Conservation (phyloP, 306 rosid species). For the Sicyos edulis region DNA sequence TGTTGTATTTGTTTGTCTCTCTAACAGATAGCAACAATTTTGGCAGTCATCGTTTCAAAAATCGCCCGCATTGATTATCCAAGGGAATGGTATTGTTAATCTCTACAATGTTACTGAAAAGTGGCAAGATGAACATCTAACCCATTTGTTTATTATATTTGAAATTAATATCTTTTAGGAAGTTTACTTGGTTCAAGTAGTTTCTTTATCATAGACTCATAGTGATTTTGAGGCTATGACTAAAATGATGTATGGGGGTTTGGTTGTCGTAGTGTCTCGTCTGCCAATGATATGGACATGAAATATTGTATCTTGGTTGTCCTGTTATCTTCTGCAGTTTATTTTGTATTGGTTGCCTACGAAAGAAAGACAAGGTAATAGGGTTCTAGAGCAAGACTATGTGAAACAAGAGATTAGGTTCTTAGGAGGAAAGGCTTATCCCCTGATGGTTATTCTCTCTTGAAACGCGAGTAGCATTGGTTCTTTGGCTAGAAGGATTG, state of each 20-base stretch:
- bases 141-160: not conserved
- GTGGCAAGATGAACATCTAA: constrained; percentile 2
- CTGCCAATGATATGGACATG: not conserved
- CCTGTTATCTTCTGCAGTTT: not conserved
- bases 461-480: not conserved
- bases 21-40: constrained; percentile 74
- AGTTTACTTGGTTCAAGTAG: constrained; percentile 1
- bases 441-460: not conserved
- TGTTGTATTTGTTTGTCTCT: constrained; percentile 20
- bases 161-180: not conserved
- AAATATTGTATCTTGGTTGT: constrained; percentile 6
- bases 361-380: not conserved
- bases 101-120: not conserved
- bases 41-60: constrained; percentile 89
- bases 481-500: constrained; percentile 2
- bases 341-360: not conserved
- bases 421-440: not conserved
- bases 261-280: not conserved
- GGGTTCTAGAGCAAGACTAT: constrained; percentile 2
- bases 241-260: not conserved
- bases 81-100: constrained; percentile 65
- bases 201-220: not conserved
- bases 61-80: constrained; percentile 95
- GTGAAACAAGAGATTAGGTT: not conserved
- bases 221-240: not conserved